Conservation (phyloP, 768 basidiomycete genomes). For the Naganishia randhawae region DNA sequence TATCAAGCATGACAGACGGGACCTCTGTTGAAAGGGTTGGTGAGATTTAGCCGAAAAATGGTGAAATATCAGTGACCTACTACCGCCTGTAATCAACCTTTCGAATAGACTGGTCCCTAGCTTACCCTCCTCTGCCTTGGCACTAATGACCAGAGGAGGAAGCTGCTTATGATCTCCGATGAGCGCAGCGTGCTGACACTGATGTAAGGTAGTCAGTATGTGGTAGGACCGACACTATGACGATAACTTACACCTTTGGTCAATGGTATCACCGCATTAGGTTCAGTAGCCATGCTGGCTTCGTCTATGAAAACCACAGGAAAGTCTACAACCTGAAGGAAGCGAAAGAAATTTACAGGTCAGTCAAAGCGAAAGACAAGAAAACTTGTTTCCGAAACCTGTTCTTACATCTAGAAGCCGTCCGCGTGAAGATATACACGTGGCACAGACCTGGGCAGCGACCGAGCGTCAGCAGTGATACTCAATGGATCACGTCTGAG, state of each 20-base stretch:
- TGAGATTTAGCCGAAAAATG: background rate
- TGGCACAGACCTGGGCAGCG: conserved; percentile 60
- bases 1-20: conserved; percentile 86
- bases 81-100: conserved; percentile 58
- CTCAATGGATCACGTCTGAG: background rate
- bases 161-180: conserved; percentile 98
- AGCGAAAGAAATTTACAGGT: conserved; percentile 53
- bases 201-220: conserved; percentile 20
- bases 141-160: conserved; percentile 77
- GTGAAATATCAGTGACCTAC: background rate
- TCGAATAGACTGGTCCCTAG: conserved; percentile 82
- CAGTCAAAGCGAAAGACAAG: background rate
- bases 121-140: conserved; percentile 68
- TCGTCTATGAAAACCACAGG: conserved; percentile 92
- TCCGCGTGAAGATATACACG: conserved; percentile 65
- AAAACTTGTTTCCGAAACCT: background rate
- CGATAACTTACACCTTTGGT: conserved; percentile 78
- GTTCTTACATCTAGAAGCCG: conserved; percentile 11
- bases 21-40: conserved; percentile 53
- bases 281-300: conserved; percentile 94
- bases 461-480: conserved; percentile 11
- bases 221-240: background rate
- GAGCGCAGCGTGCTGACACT: conserved; percentile 78
- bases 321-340: conserved; percentile 73
- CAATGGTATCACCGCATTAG: conserved; percentile 80